These are phyloP conservation scores for Amoeboaphelidium protococcarum DNA, from an alignment of 371 early-diverging fungal species.

Conservation along the genomic window DNA sequence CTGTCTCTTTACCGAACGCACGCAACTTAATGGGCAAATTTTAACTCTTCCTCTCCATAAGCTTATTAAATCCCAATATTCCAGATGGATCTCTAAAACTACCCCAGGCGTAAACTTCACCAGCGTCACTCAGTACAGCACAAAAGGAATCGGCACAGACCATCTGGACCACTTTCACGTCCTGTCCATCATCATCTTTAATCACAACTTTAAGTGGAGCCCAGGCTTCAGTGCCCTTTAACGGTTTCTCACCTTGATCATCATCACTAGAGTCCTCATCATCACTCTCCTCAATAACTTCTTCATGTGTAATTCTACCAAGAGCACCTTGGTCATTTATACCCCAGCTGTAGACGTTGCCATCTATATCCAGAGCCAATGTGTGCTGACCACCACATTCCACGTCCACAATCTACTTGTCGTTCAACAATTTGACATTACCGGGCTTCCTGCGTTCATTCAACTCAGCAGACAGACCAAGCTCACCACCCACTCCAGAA, in stretches of 20 bases:
- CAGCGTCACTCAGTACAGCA: conserved; percentile 9
- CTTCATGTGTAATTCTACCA: neutral
- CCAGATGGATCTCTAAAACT: conserved; percentile 13
- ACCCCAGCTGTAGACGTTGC: conserved; percentile 11
- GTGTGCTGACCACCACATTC: conserved; percentile 6
- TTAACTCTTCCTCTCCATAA: conserved; percentile 1
- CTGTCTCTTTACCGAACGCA: conserved; percentile 1
- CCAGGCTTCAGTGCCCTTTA: neutral
- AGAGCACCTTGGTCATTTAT: neutral
- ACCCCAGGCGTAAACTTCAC: conserved; percentile 14
- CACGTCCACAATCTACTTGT: neutral
- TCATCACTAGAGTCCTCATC: neutral
- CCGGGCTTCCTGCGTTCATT: neutral
- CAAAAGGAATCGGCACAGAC: conserved; percentile 12
- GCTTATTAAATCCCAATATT: conserved; percentile 10
- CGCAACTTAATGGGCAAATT: conserved; percentile 3
- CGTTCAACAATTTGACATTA: neutral
- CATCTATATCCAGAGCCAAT: conserved; percentile 6
- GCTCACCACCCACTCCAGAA: neutral
- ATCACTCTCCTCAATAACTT: neutral
- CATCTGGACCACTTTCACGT: conserved; percentile 6
- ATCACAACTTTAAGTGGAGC: neutral
- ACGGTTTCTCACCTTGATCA: no score
- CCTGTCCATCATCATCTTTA: neutral
- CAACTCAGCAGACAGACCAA: neutral